phyloP scores from a whole-genome alignment of 1,284 basidiomycete genomes.

The Termitomyces sp. region DNA sequence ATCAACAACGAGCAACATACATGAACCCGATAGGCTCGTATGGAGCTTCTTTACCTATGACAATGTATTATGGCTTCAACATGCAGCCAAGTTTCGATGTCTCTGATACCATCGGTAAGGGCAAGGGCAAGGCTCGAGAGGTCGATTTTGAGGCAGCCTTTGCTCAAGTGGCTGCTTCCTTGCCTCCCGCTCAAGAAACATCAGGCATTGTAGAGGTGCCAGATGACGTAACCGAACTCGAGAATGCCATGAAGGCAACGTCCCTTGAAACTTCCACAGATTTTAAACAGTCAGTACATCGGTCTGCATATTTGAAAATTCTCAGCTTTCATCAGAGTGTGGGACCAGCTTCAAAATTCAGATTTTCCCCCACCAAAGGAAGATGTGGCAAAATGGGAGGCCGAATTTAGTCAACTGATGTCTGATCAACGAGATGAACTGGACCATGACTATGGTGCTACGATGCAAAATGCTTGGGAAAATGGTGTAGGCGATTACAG shows the following conservation, averaged over 20 bases:
- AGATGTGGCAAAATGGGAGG: conserved; percentile 84
- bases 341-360: conserved; percentile 55
- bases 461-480: conserved; percentile 64
- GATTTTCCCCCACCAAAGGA: conserved; percentile 51
- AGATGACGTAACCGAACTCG: conserved; percentile 33
- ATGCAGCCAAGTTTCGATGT: conserved; percentile 25
- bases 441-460: conserved; percentile 52
- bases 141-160: conserved; percentile 79
- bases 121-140: conserved; percentile 70
- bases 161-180: conserved; percentile 49
- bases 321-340: conserved; percentile 38
- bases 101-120: conserved; percentile 35
- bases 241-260: conserved; percentile 35
- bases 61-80: conserved; percentile 26
- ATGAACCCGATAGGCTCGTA: conserved; percentile 32
- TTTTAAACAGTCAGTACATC: conserved; percentile 38
- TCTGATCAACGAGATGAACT: conserved; percentile 57
- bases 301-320: neutral
- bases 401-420: conserved; percentile 82
- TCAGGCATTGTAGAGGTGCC: conserved; percentile 54
- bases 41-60: conserved; percentile 28
- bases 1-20: conserved; percentile 30
- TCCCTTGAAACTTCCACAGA: conserved; percentile 30
- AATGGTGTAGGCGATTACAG: conserved; percentile 40
- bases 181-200: conserved; percentile 34